Percentiles rank a stretch among this genome's conserved stretches.
Conservation (phyloP, 495 filamentous ascomycete genomes). For the Bryoglossum gracile region DNA sequence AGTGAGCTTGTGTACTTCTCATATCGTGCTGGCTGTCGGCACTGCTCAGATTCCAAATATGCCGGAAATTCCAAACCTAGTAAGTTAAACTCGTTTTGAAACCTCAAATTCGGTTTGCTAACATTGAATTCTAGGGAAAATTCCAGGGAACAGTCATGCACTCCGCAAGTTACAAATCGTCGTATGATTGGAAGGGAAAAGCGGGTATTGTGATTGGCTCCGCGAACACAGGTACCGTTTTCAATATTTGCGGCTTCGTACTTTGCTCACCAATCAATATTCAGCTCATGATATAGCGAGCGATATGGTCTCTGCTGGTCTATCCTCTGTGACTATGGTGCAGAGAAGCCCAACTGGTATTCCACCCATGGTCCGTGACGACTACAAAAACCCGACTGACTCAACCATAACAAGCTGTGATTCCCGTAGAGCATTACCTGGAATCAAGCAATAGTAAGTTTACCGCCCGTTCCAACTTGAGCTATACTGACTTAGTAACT, state of each 20-base stretch:
- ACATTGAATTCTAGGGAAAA: background rate
- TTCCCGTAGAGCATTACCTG: background rate
- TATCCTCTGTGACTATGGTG: constrained; percentile 35
- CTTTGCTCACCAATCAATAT: too few relatives aligned
- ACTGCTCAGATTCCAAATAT: constrained; percentile 27
- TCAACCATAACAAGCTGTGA: background rate
- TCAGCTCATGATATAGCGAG: constrained; percentile 39
- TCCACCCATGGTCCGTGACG: too few relatives aligned
- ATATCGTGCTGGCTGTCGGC: constrained; percentile 30
- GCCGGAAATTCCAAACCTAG: constrained; percentile 25
- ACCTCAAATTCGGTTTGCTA: background rate
- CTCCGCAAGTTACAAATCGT: constrained; percentile 29
- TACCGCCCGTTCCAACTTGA: too few relatives aligned
- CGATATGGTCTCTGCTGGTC: constrained; percentile 33
- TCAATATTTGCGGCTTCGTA: too few relatives aligned
- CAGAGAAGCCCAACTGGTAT: constrained; percentile 26
- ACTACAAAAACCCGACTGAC: background rate
- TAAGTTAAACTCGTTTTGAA: constrained; percentile 2
- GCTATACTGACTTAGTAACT: too few relatives aligned
- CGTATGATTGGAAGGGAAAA: constrained; percentile 30
- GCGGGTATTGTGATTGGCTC: constrained; percentile 36
- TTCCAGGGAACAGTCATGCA: constrained; percentile 31
- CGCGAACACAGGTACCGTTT: constrained; percentile 38
- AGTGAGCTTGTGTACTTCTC: constrained; percentile 12
- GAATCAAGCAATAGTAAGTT: background rate